Conservation (phyloP, 768 basidiomycete genomes). For the Serendipita vermifera region DNA sequence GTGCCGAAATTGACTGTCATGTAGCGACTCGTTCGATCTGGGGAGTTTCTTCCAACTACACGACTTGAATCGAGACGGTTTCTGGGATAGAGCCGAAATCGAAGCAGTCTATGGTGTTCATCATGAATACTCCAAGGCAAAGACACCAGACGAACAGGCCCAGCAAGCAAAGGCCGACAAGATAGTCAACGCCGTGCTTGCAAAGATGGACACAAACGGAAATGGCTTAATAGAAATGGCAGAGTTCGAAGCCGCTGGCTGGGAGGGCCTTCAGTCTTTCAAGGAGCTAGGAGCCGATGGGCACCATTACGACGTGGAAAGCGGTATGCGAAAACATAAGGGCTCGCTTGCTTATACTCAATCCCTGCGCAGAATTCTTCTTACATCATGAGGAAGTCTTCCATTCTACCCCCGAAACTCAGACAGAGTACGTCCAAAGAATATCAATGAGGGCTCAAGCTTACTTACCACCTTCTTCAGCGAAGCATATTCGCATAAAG, state of each 20-base stretch:
- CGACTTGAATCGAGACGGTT: slow-evolving; percentile 80
- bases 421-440: slow-evolving; percentile 67
- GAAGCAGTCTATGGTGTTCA: slow-evolving; percentile 95
- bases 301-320: slow-evolving; percentile 86
- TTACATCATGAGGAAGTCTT: slow-evolving; percentile 94
- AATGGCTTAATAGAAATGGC: slow-evolving; percentile 58
- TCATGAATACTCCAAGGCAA: slow-evolving; percentile 75
- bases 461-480: background rate
- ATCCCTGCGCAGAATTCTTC: slow-evolving; percentile 63
- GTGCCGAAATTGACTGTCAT: background rate
- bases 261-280: slow-evolving; percentile 70
- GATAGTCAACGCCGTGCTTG: slow-evolving; percentile 60
- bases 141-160: slow-evolving; percentile 68
- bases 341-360: slow-evolving; percentile 10
- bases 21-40: slow-evolving; percentile 67
- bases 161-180: slow-evolving; percentile 71
- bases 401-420: slow-evolving; percentile 94
- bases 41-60: slow-evolving; percentile 92
- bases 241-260: slow-evolving; percentile 61
- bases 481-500: slow-evolving; percentile 85
- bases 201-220: slow-evolving; percentile 53
- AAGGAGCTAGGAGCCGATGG: slow-evolving; percentile 77
- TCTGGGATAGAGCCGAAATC: slow-evolving; percentile 78
- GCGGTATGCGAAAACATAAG: slow-evolving; percentile 35
- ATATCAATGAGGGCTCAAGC: no score